Evolutionary conservation across 176 grass and related monocot genomes (phyloP).

Genomic region (Hordeum marinum): DNA sequence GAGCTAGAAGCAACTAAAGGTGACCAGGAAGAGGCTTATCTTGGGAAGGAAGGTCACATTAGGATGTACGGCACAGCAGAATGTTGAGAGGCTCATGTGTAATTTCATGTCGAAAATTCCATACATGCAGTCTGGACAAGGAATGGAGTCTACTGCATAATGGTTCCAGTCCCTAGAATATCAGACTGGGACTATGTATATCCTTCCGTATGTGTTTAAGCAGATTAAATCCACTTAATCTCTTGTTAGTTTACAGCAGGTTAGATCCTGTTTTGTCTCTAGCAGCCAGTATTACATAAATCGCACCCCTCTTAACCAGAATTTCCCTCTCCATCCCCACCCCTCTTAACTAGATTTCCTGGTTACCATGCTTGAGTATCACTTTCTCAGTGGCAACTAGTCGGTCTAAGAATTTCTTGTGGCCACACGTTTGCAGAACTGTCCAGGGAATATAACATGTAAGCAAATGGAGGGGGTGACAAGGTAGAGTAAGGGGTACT

Average conservation of each 20-base stretch:
- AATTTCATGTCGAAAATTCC: not conserved
- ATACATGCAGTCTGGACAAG: not conserved
- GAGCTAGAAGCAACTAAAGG: not conserved
- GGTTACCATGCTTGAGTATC: not conserved
- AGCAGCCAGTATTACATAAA: not conserved
- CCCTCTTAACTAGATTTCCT: not conserved
- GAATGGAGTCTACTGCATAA: not conserved
- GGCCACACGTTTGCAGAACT: not conserved
- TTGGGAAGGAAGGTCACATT: not conserved
- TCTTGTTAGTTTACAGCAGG: not conserved
- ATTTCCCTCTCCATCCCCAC: not conserved
- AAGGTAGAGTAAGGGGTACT: not conserved
- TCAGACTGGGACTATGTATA: too few relatives aligned
- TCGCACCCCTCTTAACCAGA: not conserved
- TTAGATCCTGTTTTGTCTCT: not conserved
- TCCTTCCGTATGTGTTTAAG: not conserved
- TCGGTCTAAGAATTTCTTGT: not conserved
- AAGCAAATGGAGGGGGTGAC: not conserved
- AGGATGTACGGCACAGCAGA: not conserved
- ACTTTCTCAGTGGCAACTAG: not conserved
- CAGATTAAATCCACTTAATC: not conserved
- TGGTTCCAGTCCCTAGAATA: too few relatives aligned
- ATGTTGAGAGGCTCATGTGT: conserved; percentile 5
- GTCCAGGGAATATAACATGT: not conserved
- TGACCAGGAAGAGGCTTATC: not conserved